Percentiles rank a stretch among this genome's conserved stretches.
These are phyloP conservation scores for Heterobasidion annosum DNA, from an alignment of 1,284 basidiomycete genomes.

Conservation along the genomic window DNA sequence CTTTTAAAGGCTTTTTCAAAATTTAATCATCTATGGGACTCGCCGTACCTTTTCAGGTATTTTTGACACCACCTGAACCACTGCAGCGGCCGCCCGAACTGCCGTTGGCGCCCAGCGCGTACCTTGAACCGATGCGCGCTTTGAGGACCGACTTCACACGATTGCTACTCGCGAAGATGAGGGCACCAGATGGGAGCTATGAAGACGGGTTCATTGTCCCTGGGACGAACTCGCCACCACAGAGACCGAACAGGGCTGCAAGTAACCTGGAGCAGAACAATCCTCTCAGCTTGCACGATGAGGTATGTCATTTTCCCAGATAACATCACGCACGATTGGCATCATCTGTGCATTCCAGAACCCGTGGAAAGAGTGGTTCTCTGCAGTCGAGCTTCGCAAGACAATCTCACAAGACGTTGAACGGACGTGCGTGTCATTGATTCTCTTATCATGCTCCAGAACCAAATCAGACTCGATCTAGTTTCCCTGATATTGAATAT, in stretches of 20 bases:
- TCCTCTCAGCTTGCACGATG: constrained; percentile 77
- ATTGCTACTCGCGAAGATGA: constrained; percentile 55
- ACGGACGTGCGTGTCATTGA: constrained; percentile 55
- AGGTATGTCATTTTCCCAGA: constrained; percentile 30
- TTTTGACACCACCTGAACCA: constrained; percentile 49
- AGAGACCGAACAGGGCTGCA: constrained; percentile 20
- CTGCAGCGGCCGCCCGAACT: constrained; percentile 38
- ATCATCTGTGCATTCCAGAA: constrained; percentile 39
- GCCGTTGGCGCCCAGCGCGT: constrained; percentile 27
- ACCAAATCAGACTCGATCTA: constrained; percentile 18
- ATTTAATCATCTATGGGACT: constrained; percentile 6
- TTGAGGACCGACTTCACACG: constrained; percentile 43
- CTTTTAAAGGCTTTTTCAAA: background rate
- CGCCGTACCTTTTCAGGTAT: constrained; percentile 34
- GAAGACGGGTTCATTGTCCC: constrained; percentile 55
- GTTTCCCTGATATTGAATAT: constrained; percentile 87
- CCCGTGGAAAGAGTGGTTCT: constrained; percentile 91
- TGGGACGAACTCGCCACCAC: constrained; percentile 31
- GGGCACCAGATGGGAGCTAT: constrained; percentile 72
- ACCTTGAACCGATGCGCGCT: constrained; percentile 32
- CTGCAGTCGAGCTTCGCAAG: constrained; percentile 76
- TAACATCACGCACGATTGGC: background rate
- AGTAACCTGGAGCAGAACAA: constrained; percentile 67
- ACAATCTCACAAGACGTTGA: constrained; percentile 89
- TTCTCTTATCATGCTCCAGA: background rate